Percentiles rank a stretch among this genome's conserved stretches.
These are phyloP conservation scores for Sarocladium oryzae DNA, from an alignment of 2,329 filamentous ascomycete genomes.

Conservation along the genomic window DNA sequence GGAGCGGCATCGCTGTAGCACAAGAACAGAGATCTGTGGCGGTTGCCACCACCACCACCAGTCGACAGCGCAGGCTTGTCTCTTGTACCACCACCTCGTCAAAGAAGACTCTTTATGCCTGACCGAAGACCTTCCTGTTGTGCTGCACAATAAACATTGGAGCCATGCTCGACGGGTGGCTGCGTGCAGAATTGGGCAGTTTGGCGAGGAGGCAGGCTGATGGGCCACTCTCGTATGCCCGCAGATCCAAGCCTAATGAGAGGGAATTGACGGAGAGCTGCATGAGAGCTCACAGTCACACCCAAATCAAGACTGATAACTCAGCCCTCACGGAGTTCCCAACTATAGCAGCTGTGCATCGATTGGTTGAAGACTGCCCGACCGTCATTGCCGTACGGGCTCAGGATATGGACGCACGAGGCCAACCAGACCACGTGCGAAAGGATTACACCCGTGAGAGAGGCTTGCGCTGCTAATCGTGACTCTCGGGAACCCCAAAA, in stretches of 20 bases:
- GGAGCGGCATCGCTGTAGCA: constrained; percentile 3
- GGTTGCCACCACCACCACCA: constrained; percentile 2
- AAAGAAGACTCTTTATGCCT: background rate
- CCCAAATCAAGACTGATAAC: background rate
- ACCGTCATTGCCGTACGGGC: background rate
- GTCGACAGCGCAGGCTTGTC: background rate
- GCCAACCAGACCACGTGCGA: constrained; percentile 7
- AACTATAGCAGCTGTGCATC: too few relatives aligned
- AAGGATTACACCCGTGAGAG: background rate
- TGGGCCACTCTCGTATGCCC: background rate
- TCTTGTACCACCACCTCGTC: background rate
- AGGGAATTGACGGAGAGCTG: background rate
- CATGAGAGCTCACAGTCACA: background rate
- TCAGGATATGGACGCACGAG: background rate
- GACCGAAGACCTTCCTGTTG: background rate
- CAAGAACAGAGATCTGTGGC: constrained; percentile 6
- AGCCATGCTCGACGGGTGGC: constrained; percentile 4
- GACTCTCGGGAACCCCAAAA: background rate
- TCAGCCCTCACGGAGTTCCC: background rate
- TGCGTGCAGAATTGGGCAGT: background rate
- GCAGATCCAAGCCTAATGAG: background rate
- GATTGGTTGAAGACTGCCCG: background rate
- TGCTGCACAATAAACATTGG: background rate
- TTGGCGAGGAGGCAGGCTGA: background rate
- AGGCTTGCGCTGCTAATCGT: background rate